These are phyloP conservation scores for Typha latifolia DNA, from an alignment of 176 grass and related monocot species.

Conservation along the genomic window DNA sequence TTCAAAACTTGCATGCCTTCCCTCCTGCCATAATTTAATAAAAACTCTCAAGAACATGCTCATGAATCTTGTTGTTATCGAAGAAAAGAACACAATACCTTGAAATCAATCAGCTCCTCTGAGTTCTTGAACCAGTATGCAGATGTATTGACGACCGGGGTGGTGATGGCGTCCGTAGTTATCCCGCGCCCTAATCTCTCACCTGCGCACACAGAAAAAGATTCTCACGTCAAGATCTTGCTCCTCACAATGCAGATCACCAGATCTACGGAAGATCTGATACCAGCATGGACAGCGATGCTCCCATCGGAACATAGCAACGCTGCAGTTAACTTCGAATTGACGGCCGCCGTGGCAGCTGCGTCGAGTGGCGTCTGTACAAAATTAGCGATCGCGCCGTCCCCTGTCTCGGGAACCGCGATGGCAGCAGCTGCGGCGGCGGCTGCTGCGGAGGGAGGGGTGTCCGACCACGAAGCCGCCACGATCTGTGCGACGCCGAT, in stretches of 20 bases:
- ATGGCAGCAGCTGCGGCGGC: conserved; percentile 36
- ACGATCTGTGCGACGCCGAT: conserved; percentile 98
- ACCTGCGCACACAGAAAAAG: conserved; percentile 28
- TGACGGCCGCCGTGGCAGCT: conserved; percentile 4
- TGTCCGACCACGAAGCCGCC: conserved; percentile 84
- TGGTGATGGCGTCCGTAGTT: conserved; percentile 89
- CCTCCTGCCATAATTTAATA: conserved; percentile 46
- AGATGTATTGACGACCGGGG: conserved; percentile 92
- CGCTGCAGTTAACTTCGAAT: conserved; percentile 13
- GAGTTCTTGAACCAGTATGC: conserved; percentile 99
- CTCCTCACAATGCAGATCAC: neutral
- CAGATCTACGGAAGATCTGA: conserved; percentile 1
- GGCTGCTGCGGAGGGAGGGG: conserved; percentile 17
- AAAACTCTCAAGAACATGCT: neutral
- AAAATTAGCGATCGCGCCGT: conserved; percentile 36
- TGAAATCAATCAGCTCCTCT: conserved; percentile 94
- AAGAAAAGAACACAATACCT: conserved; percentile 31
- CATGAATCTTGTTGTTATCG: neutral
- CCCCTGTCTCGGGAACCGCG: conserved; percentile 34
- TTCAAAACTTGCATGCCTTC: conserved; percentile 91
- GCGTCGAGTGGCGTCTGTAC: conserved; percentile 41
- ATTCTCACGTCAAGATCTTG: neutral
- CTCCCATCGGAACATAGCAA: conserved; percentile 88
- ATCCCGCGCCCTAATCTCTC: conserved; percentile 87
- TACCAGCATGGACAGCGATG: conserved; percentile 95